phyloP scores from a whole-genome alignment of 192 early-diverging fungal species.

The Backusella morwellensis region DNA sequence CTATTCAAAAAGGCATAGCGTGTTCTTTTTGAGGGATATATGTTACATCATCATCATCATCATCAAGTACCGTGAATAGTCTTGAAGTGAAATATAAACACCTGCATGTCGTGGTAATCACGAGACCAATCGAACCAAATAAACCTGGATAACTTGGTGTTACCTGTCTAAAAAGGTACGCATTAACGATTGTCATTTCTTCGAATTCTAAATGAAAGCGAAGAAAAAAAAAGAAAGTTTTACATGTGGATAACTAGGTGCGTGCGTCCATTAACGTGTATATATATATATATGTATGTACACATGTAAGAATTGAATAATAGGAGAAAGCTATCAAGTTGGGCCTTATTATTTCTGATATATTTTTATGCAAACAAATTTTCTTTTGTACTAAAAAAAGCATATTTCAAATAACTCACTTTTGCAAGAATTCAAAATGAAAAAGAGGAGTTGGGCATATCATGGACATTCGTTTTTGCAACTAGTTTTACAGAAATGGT shows the following conservation, averaged over 20 bases:
- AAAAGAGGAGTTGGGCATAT: not conserved
- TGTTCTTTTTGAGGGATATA: not conserved
- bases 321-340: not conserved
- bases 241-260: not conserved
- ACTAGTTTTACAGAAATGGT: not conserved
- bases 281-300: not conserved
- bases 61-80: not conserved
- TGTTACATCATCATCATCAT: not conserved
- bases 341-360: not conserved
- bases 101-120: not conserved
- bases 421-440: not conserved
- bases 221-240: not conserved
- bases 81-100: not conserved
- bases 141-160: not conserved
- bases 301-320: not conserved
- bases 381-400: not conserved
- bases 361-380: conserved; percentile 2
- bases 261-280: not conserved
- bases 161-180: not conserved
- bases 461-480: not conserved
- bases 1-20: not conserved
- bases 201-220: too few relatives aligned
- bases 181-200: not conserved
- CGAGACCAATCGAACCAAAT: not conserved
- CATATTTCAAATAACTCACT: conserved; percentile 8